phyloP scores from a whole-genome alignment of 352 stramenopile species.

The Phytophthora citrophthora region DNA sequence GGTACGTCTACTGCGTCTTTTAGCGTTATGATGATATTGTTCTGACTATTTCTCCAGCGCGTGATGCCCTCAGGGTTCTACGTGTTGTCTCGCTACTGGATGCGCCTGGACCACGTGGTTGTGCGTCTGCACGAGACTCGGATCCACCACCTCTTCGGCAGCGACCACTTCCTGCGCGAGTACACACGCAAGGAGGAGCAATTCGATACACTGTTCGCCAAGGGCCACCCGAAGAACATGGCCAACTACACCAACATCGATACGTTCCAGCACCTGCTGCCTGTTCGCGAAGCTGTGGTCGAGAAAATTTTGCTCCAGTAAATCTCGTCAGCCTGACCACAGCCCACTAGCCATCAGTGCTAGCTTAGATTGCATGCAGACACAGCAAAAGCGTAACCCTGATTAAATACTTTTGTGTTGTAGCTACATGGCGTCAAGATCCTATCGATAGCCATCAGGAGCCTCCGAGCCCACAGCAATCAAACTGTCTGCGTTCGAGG shows the following conservation, averaged over 20 bases:
- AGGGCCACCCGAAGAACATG: slow-evolving; percentile 78
- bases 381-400: slow-evolving; percentile 25
- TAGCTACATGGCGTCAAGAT: slow-evolving; percentile 6
- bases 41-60: slow-evolving; percentile 45
- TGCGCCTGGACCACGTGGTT: slow-evolving; percentile 83
- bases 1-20: slow-evolving; percentile 41
- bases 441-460: slow-evolving; percentile 39
- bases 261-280: slow-evolving; percentile 77
- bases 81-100: slow-evolving; percentile 80
- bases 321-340: neutral
- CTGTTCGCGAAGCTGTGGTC: slow-evolving; percentile 58
- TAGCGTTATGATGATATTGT: neutral
- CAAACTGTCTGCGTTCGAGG: slow-evolving; percentile 39
- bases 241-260: slow-evolving; percentile 87
- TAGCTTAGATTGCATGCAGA: slow-evolving; percentile 16
- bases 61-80: slow-evolving; percentile 89
- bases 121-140: slow-evolving; percentile 84
- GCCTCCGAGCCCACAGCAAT: slow-evolving; percentile 36
- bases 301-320: slow-evolving; percentile 74
- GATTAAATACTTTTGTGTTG: slow-evolving; percentile 34
- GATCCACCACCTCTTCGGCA: slow-evolving; percentile 83
- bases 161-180: slow-evolving; percentile 75
- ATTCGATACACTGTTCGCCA: slow-evolving; percentile 71
- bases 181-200: slow-evolving; percentile 81
- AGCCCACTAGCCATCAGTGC: neutral